These are phyloP conservation scores for Botrytis fragariae DNA, from an alignment of 2,329 filamentous ascomycete species.

Conservation along the genomic window DNA sequence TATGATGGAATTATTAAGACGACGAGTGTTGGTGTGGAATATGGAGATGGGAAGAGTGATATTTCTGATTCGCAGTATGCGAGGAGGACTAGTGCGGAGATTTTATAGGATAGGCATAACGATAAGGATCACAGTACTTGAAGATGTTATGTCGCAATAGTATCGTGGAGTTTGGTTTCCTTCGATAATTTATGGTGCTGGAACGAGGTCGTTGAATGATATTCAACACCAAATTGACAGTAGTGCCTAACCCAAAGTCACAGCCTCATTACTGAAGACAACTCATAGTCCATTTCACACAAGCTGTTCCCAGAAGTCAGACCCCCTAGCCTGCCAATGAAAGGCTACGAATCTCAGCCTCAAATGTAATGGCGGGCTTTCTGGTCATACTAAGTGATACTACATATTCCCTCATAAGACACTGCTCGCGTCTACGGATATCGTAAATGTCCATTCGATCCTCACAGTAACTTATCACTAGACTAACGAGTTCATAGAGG, in stretches of 20 bases:
- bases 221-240: background rate
- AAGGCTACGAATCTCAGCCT: background rate
- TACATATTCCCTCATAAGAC: background rate
- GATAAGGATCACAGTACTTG: background rate
- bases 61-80: background rate
- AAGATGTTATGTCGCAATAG: background rate
- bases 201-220: background rate
- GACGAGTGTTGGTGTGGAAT: background rate
- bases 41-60: background rate
- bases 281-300: too few species aligned
- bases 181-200: background rate
- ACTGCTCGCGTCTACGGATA: background rate
- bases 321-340: accelerated
- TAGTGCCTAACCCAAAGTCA: too few species aligned
- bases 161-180: background rate
- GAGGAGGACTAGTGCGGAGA: background rate
- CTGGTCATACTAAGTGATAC: background rate
- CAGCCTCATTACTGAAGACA: too few species aligned
- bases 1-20: background rate
- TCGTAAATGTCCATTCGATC: background rate
- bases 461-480: background rate
- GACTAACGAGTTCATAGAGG: accelerated
- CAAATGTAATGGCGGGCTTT: background rate
- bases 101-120: background rate
- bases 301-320: background rate